Conservation (phyloP, 768 basidiomycete genomes). For the Auriculariales sp. region DNA sequence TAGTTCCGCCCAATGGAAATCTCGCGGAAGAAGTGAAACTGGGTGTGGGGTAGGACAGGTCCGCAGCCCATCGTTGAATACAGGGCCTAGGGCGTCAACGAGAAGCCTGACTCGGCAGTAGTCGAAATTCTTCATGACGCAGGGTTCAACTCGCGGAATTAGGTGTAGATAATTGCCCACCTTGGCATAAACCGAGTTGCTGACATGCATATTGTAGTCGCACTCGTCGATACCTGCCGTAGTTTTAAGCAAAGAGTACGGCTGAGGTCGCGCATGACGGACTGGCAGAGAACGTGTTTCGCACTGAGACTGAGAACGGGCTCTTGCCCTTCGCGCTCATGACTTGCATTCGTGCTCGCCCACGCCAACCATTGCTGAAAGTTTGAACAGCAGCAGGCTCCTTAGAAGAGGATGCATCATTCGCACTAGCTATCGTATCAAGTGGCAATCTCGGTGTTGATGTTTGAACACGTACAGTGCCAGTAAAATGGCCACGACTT, state of each 20-base stretch:
- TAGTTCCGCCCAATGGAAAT: constrained; percentile 48
- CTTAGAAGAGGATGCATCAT: background rate
- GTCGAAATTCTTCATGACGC: background rate
- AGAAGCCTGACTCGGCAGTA: constrained; percentile 9
- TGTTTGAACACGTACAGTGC: background rate
- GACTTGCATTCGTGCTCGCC: background rate
- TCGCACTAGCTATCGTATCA: background rate
- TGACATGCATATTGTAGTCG: constrained; percentile 62
- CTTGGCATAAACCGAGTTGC: constrained; percentile 73
- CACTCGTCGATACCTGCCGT: constrained; percentile 33
- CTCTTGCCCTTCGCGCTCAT: background rate
- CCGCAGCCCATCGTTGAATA: constrained; percentile 19
- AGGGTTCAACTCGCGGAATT: background rate
- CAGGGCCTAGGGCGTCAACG: constrained; percentile 13
- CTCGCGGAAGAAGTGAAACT: constrained; percentile 56
- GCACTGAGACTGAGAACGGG: background rate
- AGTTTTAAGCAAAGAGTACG: background rate
- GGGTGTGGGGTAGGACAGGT: constrained; percentile 21
- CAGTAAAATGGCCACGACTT: background rate
- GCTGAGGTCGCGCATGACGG: background rate
- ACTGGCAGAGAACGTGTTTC: background rate
- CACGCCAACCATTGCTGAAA: background rate
- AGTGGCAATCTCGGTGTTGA: background rate
- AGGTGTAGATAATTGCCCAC: constrained; percentile 17
- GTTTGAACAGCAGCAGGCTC: background rate